These are phyloP conservation scores for Syncephalastrum sp. DNA, from an alignment of 371 early-diverging fungal species.

Conservation along the genomic window DNA sequence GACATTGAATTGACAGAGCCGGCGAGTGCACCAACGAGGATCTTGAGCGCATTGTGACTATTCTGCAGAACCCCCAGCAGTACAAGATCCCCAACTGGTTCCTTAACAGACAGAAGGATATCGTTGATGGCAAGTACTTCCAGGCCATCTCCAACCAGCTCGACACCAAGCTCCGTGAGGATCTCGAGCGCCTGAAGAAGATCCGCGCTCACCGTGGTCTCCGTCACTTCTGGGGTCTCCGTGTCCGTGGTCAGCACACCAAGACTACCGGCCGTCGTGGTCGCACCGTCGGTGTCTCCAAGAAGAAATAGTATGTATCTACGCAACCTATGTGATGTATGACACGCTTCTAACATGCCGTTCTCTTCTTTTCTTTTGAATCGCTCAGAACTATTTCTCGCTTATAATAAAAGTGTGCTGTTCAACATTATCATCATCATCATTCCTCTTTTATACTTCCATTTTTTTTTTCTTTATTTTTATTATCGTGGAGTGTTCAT, in stretches of 20 bases:
- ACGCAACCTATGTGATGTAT: too few species aligned
- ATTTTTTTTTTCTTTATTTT: too few species aligned
- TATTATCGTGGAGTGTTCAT: too few species aligned
- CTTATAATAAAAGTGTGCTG: too few species aligned
- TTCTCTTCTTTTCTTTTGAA: too few species aligned
- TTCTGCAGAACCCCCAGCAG: slow-evolving; percentile 90
- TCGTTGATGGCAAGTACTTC: slow-evolving; percentile 88
- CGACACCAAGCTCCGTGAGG: slow-evolving; percentile 96
- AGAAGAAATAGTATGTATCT: slow-evolving; percentile 80
- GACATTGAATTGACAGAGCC: slow-evolving; percentile 56
- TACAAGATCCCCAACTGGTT: slow-evolving; percentile 99
- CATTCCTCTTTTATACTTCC: too few species aligned
- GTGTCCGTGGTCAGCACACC: slow-evolving; percentile 94
- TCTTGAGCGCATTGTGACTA: slow-evolving; percentile 86
- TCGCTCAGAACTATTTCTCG: too few species aligned
- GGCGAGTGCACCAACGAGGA: slow-evolving; percentile 96
- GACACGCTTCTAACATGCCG: too few species aligned
- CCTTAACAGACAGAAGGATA: slow-evolving; percentile 98
- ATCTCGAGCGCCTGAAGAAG: slow-evolving; percentile 96
- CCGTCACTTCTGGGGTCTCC: slow-evolving; percentile 97
- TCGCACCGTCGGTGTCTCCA: slow-evolving; percentile 95
- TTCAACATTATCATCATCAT: too few species aligned
- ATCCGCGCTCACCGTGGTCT: slow-evolving; percentile 93
- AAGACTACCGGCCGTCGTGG: slow-evolving; percentile 99
- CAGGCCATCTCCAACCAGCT: slow-evolving; percentile 95